These are phyloP conservation scores for Fagopyrum tataricum DNA, from an alignment of 148 eudicot genomes.

Conservation along the genomic window DNA sequence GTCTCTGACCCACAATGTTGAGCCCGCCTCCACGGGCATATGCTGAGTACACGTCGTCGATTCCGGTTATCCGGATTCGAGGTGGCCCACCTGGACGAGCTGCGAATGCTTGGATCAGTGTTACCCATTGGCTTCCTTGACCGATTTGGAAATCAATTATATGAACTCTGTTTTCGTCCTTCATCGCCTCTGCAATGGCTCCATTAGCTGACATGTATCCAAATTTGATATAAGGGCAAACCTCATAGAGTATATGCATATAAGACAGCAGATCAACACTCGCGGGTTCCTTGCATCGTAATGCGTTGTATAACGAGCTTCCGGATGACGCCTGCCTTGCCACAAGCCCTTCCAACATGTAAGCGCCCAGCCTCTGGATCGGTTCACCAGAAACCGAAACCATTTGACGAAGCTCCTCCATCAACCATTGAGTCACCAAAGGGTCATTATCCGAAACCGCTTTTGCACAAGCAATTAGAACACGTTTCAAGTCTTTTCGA, in stretches of 20 bases:
- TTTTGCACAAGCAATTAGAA: conserved; percentile 41
- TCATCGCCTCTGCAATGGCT: conserved; percentile 65
- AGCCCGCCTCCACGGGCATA: conserved; percentile 66
- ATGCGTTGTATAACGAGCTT: conserved; percentile 41
- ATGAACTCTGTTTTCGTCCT: conserved; percentile 46
- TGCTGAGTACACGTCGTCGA: conserved; percentile 57
- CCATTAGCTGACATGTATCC: conserved; percentile 76
- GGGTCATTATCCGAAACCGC: conserved; percentile 42
- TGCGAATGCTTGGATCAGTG: conserved; percentile 61
- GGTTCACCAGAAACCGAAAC: conserved; percentile 58
- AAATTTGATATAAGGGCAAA: conserved; percentile 61
- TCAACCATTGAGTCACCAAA: conserved; percentile 31
- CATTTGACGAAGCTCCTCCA: conserved; percentile 43
- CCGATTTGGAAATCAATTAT: conserved; percentile 57
- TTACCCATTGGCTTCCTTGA: conserved; percentile 64
- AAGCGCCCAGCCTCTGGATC: conserved; percentile 47
- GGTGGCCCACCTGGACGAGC: conserved; percentile 67
- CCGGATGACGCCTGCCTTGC: conserved; percentile 49
- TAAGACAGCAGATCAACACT: conserved; percentile 48
- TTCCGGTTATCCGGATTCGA: conserved; percentile 51
- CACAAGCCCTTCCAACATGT: conserved; percentile 57
- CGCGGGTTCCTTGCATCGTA: conserved; percentile 40
- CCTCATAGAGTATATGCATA: conserved; percentile 55
- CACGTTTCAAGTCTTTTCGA: conserved; percentile 34
- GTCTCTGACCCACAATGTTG: conserved; percentile 44